phyloP scores from a whole-genome alignment of 495 filamentous ascomycete genomes.

The Aeminium ludgeri region DNA sequence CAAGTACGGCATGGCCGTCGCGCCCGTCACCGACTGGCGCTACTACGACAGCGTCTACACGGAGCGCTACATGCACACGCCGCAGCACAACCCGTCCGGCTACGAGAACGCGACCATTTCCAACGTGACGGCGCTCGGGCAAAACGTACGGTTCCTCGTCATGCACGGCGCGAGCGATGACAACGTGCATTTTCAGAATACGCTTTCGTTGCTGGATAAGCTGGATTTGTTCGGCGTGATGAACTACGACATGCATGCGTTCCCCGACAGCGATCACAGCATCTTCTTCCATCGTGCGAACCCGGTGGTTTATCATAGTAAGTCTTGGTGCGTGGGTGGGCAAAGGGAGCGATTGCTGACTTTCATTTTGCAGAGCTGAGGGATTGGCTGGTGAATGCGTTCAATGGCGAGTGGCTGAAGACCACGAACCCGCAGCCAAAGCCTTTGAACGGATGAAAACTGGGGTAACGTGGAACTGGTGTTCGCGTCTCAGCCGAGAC shows the following conservation, averaged over 20 bases:
- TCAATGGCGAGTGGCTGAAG: conserved; percentile 87
- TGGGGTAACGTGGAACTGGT: no score
- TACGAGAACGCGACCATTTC: conserved; percentile 61
- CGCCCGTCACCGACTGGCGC: conserved; percentile 87
- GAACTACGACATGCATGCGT: conserved; percentile 94
- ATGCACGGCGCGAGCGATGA: conserved; percentile 94
- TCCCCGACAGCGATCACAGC: conserved; percentile 89
- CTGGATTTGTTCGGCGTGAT: conserved; percentile 69
- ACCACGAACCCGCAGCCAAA: conserved; percentile 51
- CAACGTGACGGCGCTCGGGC: conserved; percentile 47
- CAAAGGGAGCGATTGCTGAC: conserved; percentile 17
- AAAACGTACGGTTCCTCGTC: conserved; percentile 72
- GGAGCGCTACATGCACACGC: conserved; percentile 46
- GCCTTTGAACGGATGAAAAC: background rate
- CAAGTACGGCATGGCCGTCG: conserved; percentile 92
- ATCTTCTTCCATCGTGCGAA: conserved; percentile 94
- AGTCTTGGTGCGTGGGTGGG: conserved; percentile 26
- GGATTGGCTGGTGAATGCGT: conserved; percentile 91
- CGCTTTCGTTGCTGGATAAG: conserved; percentile 68
- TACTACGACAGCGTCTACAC: conserved; percentile 50
- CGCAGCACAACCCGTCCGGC: conserved; percentile 36
- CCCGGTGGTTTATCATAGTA: conserved; percentile 85
- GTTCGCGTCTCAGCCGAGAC: no score
- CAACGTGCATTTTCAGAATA: conserved; percentile 93
- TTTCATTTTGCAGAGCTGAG: conserved; percentile 43